A percentile compares a stretch with the other conserved stretches of the same genome.
Evolutionary conservation across 73 alveolate species (phyloP).

Genomic region (Tetrahymena thermophila): DNA sequence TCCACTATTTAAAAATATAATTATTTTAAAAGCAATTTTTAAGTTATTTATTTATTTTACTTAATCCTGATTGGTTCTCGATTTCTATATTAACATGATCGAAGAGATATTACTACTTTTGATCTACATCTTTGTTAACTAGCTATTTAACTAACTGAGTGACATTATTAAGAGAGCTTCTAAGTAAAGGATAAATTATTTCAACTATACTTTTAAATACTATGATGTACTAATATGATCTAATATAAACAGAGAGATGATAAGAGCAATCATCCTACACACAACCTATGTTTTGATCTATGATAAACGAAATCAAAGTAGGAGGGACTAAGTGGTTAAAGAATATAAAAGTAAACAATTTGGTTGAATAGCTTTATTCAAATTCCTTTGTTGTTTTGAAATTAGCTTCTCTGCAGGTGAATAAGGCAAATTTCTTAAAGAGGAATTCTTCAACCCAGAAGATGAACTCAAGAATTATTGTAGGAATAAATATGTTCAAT

Average conservation of each 20-base stretch:
- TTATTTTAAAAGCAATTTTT: not conserved
- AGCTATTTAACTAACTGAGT: not conserved
- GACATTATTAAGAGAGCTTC: not conserved
- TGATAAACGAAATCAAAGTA: not conserved
- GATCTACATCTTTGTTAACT: not conserved
- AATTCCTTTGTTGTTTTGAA: not conserved
- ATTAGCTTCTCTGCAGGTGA: not conserved
- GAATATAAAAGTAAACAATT: not conserved
- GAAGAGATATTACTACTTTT: not conserved
- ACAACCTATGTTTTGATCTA: not conserved
- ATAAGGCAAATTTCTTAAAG: not conserved
- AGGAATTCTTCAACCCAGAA: not conserved
- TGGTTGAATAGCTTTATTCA: not conserved
- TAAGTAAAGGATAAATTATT: not conserved
- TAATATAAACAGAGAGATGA: not conserved
- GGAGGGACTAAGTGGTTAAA: not conserved
- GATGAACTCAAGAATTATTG: not conserved
- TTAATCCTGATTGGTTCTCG: not conserved
- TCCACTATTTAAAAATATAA: not conserved
- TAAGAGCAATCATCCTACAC: not conserved
- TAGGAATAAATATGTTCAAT: not conserved
- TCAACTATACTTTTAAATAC: not conserved
- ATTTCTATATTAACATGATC: not conserved
- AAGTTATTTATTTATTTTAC: not conserved
- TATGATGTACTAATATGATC: not conserved